phyloP scores from a whole-genome alignment of 768 basidiomycete genomes.

The Vishniacozyma victoriae region DNA sequence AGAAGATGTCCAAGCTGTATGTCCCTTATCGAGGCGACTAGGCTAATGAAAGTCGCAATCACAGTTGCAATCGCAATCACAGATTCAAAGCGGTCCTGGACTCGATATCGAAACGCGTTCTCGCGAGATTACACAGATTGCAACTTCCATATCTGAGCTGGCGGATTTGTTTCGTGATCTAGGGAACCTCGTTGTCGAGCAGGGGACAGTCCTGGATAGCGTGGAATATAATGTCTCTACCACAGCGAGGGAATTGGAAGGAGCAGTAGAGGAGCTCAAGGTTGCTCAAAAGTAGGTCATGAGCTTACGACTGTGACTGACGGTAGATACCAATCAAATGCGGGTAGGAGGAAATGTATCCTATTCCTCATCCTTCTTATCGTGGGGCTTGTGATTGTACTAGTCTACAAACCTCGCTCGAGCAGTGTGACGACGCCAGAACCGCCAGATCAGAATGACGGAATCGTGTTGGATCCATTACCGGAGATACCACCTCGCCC shows the following conservation, averaged over 20 bases:
- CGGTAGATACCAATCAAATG: conserved; percentile 82
- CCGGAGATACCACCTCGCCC: too few species aligned
- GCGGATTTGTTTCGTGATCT: conserved; percentile 97
- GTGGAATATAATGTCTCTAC: conserved; percentile 97
- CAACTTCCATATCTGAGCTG: conserved; percentile 79
- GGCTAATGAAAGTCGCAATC: conserved; percentile 10
- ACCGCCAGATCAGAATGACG: too few species aligned
- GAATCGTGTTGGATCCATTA: too few species aligned
- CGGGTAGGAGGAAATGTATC: conserved; percentile 87
- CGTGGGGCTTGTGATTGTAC: conserved; percentile 73
- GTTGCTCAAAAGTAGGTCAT: conserved; percentile 69
- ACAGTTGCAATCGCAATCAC: conserved; percentile 45
- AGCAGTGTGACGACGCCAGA: too few species aligned
- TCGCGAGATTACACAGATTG: conserved; percentile 79
- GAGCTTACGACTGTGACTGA: too few species aligned
- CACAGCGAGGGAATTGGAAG: conserved; percentile 71
- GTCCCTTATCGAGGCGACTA: conserved; percentile 40
- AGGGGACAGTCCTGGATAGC: conserved; percentile 92
- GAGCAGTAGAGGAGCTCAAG: conserved; percentile 77
- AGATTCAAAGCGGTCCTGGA: conserved; percentile 43
- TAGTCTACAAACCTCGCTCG: conserved; percentile 94
- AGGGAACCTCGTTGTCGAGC: conserved; percentile 87
- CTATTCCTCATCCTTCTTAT: conserved; percentile 85
- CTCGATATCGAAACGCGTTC: conserved; percentile 53
- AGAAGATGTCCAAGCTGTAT: conserved; percentile 81